Evolutionary conservation across 768 basidiomycete genomes (phyloP).

Genomic region (Piloderma croceum): DNA sequence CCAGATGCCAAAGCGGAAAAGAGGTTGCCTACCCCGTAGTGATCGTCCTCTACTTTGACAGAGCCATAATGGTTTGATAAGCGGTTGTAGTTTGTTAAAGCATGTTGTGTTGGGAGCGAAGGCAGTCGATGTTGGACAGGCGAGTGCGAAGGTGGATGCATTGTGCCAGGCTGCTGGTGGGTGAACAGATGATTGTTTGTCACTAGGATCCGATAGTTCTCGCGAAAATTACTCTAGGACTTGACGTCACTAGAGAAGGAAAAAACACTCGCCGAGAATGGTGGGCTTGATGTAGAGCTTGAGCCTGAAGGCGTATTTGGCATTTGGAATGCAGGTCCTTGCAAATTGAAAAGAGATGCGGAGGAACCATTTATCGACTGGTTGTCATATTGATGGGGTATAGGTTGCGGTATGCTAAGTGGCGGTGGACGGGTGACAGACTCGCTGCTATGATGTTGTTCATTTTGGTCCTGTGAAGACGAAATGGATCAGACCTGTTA

Average conservation of each 20-base stretch:
- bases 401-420: conserved; percentile 55
- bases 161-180: conserved; percentile 59
- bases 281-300: conserved; percentile 68
- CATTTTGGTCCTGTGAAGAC: conserved; percentile 36
- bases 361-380: too few relatives aligned
- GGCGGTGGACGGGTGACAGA: conserved; percentile 43
- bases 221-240: conserved; percentile 26
- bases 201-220: conserved; percentile 53
- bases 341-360: too few relatives aligned
- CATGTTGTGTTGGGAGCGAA: conserved; percentile 34
- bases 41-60: conserved; percentile 68
- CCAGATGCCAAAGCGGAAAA: conserved; percentile 3
- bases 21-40: conserved; percentile 41
- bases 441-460: conserved; percentile 34
- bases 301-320: conserved; percentile 70
- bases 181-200: conserved; percentile 36
- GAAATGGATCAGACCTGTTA: conserved; percentile 1
- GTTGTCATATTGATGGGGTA: conserved; percentile 47
- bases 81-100: conserved; percentile 38
- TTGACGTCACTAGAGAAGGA: conserved; percentile 28
- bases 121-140: conserved; percentile 44
- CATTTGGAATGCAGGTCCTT: conserved; percentile 55
- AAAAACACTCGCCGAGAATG: conserved; percentile 83
- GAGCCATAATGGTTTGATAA: conserved; percentile 41
- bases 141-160: conserved; percentile 53